These are phyloP conservation scores for Sarocladium brachiariae DNA, from an alignment of 2,329 filamentous ascomycete species.

Conservation along the genomic window DNA sequence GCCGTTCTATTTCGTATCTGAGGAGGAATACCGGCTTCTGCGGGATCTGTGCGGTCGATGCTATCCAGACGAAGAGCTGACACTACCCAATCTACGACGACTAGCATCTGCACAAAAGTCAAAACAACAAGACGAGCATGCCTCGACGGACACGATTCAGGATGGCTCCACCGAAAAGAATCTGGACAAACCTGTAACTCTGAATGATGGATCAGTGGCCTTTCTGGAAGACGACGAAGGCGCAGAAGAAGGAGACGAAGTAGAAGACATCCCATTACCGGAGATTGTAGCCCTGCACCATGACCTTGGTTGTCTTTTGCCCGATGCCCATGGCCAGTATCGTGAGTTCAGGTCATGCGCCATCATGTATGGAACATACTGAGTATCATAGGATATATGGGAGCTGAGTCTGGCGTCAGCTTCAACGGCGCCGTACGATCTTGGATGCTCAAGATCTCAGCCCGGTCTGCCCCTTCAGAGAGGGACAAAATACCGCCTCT, in stretches of 20 bases:
- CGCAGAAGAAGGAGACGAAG: too few species aligned
- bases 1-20: background rate
- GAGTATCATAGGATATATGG: too few species aligned
- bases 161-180: too few species aligned
- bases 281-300: background rate
- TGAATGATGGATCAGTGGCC: too few species aligned
- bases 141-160: too few species aligned
- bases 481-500: constrained; percentile 3
- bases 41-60: background rate
- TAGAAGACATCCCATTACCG: background rate
- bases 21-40: background rate
- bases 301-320: background rate
- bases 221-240: too few species aligned
- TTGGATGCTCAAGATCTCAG: background rate
- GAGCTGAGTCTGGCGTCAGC: background rate
- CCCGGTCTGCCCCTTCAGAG: background rate
- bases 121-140: too few species aligned
- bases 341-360: too few species aligned
- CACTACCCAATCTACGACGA: background rate
- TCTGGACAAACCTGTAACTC: too few species aligned
- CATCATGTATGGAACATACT: too few species aligned
- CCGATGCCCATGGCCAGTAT: background rate
- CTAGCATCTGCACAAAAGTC: background rate
- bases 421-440: background rate
- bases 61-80: background rate